A percentile compares a stretch with the other conserved stretches of the same genome.
phyloP scores from a whole-genome alignment of 148 eudicot genomes.

The Polygonum aviculare region DNA sequence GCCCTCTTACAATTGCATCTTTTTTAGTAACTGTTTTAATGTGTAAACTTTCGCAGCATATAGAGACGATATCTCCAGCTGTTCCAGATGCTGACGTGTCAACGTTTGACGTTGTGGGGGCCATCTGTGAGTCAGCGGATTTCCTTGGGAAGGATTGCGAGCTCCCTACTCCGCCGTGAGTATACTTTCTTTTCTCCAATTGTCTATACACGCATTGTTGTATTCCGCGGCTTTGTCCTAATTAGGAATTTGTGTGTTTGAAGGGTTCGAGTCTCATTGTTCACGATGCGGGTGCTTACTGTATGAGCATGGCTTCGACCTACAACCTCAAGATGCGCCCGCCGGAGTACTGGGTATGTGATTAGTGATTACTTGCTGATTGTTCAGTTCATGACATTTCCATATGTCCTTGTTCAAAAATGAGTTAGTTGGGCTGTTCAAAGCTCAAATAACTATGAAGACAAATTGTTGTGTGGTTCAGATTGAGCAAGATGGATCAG shows the following conservation, averaged over 20 bases:
- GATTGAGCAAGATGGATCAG: slow-evolving; percentile 77
- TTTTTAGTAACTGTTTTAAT: neutral
- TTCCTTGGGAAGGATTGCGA: slow-evolving; percentile 93
- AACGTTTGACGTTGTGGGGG: slow-evolving; percentile 87
- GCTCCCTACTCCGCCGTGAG: slow-evolving; percentile 70
- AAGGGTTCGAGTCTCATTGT: slow-evolving; percentile 93
- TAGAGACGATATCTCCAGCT: slow-evolving; percentile 79
- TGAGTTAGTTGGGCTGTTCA: no score
- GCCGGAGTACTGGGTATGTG: slow-evolving; percentile 87
- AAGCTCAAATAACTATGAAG: no score
- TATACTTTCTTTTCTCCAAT: slow-evolving; percentile 16
- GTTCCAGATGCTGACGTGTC: slow-evolving; percentile 48
- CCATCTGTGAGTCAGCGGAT: slow-evolving; percentile 94
- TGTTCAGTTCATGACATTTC: no score
- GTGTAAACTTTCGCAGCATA: slow-evolving; percentile 48
- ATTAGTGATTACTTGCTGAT: no score
- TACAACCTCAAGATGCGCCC: slow-evolving; percentile 99
- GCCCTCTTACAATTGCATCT: neutral
- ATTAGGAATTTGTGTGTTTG: neutral
- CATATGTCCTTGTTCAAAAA: no score
- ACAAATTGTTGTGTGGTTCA: slow-evolving; percentile 7
- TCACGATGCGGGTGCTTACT: slow-evolving; percentile 97
- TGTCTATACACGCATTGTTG: neutral
- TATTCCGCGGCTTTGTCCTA: neutral
- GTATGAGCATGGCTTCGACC: slow-evolving; percentile 99